Base-by-base conservation (phyloP, 73 alveolate genomes). In the Breviolum minutum region DNA sequence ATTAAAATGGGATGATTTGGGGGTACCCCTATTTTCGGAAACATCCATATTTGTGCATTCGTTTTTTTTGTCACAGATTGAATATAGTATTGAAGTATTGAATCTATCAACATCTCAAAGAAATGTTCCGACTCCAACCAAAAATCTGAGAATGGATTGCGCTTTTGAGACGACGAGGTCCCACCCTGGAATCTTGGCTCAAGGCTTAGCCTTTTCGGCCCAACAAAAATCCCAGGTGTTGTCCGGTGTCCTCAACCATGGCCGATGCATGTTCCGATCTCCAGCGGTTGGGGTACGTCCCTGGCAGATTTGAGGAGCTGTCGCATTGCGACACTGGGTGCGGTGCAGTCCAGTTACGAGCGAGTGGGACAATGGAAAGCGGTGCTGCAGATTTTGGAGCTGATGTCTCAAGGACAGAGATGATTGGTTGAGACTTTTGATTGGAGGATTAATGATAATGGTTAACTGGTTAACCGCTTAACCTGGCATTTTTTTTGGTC, bases 311-410 rank as follows among this genome's bases (percentile, higher is more conserved):
- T 9, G 94, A 63, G 27, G 22, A 1, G 14, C 64, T 62, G 80
- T 63, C 61, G n/a, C 79, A 16, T 74, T 7, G 88, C 76, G 80
- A 30, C 5, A n/a, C 54, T 86, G 76, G 94, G 94, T 10, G 77
- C 94, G 8, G 64, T n/a, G 87, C 97, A 70, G 63, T 26, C 88
- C 29, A 87, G 76, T 5, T 70, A 87, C 97, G 97, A 89, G 27
- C 85, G 96, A 7, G 96, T 73, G 54, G 87, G 86, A 54, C 96
- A 40, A 60, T 89, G 96, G 96, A 29, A 20, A 19, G 26, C 2
- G 73, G 86, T 76, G 63, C 76, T 27, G 77, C 11, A 24, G 87
- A 32, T 90, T 24, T 54, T 40, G 88, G 77, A 71, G 63, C 73
- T 73, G 24, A 83, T 83, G 92, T 69, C 19, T 48, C 60, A 20